A percentile compares a stretch with the other conserved stretches of the same genome.
Evolutionary conservation across 306 rosid species (phyloP).

Genomic region (Sphenostylis stenocarpa): DNA sequence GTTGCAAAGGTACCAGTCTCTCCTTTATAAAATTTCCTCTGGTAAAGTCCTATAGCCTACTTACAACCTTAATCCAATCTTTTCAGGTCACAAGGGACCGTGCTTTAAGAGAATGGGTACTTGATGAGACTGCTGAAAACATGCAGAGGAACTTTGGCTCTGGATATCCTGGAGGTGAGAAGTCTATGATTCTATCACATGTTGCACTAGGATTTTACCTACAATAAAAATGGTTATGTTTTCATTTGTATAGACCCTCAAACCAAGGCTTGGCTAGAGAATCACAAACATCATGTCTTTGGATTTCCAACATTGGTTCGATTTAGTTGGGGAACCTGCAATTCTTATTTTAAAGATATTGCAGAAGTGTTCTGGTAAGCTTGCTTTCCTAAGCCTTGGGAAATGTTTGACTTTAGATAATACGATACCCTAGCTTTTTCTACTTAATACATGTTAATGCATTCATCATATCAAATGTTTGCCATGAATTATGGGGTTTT

Average conservation of each 20-base stretch:
- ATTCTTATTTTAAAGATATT: conserved; percentile 61
- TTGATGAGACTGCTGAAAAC: conserved; percentile 84
- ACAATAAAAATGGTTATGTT: conserved; percentile 31
- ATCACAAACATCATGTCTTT: conserved; percentile 76
- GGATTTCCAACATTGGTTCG: conserved; percentile 95
- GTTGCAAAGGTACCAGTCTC: conserved; percentile 71
- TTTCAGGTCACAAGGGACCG: conserved; percentile 89
- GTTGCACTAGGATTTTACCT: not conserved
- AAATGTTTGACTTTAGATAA: conserved; percentile 22
- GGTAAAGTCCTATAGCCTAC: not conserved
- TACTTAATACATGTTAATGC: conserved; percentile 8
- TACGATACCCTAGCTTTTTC: not conserved
- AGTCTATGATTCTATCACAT: conserved; percentile 2
- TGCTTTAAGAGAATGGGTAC: conserved; percentile 78
- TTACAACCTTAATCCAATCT: conserved; percentile 4
- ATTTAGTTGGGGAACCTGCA: conserved; percentile 98
- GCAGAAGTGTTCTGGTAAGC: conserved; percentile 84
- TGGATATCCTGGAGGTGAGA: conserved; percentile 94
- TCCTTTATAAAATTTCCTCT: not conserved
- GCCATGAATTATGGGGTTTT: not conserved
- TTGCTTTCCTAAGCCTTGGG: conserved; percentile 23
- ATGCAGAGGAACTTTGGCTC: conserved; percentile 81
- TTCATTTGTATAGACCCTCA: conserved; percentile 61
- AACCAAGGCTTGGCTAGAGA: conserved; percentile 82
- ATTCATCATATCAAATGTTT: not conserved